Percentiles rank a stretch among this genome's conserved stretches.
These are phyloP conservation scores for Rhizophagus sp. DNA, from an alignment of 192 early-diverging fungal species.

Conservation along the genomic window DNA sequence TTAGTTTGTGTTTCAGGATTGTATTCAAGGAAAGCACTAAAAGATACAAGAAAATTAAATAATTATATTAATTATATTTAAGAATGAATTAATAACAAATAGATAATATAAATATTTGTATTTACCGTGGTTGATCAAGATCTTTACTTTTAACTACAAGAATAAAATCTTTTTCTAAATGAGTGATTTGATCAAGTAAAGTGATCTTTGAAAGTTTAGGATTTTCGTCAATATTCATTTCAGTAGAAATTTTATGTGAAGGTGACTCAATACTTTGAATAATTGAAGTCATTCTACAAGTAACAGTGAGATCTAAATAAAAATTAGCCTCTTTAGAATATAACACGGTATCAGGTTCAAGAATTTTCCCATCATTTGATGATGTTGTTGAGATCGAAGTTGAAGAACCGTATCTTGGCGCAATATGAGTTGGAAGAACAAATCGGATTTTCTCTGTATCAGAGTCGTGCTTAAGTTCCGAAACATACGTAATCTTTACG, in stretches of 20 bases:
- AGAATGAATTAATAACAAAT: neutral
- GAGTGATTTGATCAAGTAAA: slow-evolving; percentile 28
- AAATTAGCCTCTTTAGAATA: neutral
- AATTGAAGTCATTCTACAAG: slow-evolving; percentile 30
- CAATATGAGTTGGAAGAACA: slow-evolving; percentile 43
- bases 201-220: slow-evolving; percentile 18
- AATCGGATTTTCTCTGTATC: slow-evolving; percentile 50
- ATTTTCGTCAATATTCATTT: slow-evolving; percentile 29
- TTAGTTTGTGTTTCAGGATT: slow-evolving; percentile 37
- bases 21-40: slow-evolving; percentile 39
- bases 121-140: slow-evolving; percentile 38
- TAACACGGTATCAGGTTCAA: neutral
- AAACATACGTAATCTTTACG: slow-evolving; percentile 49
- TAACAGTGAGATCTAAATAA: slow-evolving; percentile 31
- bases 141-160: slow-evolving; percentile 37
- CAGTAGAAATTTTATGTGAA: slow-evolving; percentile 43
- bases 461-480: slow-evolving; percentile 48
- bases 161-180: slow-evolving; percentile 46
- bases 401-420: slow-evolving; percentile 38
- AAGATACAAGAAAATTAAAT: neutral
- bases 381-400: neutral
- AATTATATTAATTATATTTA: neutral
- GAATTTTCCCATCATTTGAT: slow-evolving; percentile 6
- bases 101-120: neutral
- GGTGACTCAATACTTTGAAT: slow-evolving; percentile 48